phyloP scores from a whole-genome alignment of 164 flowering plant genomes.

The Nelumbo lutea region DNA sequence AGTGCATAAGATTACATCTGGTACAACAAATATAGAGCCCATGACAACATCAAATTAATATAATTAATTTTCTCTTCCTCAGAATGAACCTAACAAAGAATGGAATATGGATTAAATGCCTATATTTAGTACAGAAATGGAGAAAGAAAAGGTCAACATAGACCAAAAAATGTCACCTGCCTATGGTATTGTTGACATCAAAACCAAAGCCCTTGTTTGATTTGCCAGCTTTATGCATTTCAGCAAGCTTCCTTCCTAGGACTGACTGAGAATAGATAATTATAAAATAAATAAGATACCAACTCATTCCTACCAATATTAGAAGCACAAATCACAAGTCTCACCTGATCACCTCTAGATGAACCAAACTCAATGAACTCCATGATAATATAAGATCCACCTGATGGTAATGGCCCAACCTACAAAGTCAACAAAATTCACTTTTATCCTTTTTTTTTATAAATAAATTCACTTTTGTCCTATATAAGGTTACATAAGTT shows the following conservation, averaged over 20 bases:
- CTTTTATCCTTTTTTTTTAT: no score
- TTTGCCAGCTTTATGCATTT: constrained; percentile 91
- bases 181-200: constrained; percentile 86
- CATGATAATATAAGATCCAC: constrained; percentile 96
- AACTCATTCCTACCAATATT: not conserved
- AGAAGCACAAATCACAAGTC: not conserved
- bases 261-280: constrained; percentile 41
- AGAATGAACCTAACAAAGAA: not conserved
- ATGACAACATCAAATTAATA: not conserved
- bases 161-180: constrained; percentile 50
- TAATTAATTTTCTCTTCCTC: not conserved
- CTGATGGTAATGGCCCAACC: constrained; percentile 75
- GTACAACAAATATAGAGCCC: not conserved
- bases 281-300: constrained; percentile 1
- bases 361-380: constrained; percentile 86
- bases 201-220: constrained; percentile 86
- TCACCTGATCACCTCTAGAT: constrained; percentile 84
- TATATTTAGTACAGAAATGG: not conserved
- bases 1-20: not conserved
- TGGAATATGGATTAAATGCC: not conserved
- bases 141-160: not conserved
- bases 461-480: no score
- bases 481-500: not conserved
- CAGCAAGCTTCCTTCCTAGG: constrained; percentile 87
- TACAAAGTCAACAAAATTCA: constrained; percentile 18